Base-by-base conservation (phyloP, 495 filamentous ascomycete genomes). In the Penicillium cinerascens region DNA sequence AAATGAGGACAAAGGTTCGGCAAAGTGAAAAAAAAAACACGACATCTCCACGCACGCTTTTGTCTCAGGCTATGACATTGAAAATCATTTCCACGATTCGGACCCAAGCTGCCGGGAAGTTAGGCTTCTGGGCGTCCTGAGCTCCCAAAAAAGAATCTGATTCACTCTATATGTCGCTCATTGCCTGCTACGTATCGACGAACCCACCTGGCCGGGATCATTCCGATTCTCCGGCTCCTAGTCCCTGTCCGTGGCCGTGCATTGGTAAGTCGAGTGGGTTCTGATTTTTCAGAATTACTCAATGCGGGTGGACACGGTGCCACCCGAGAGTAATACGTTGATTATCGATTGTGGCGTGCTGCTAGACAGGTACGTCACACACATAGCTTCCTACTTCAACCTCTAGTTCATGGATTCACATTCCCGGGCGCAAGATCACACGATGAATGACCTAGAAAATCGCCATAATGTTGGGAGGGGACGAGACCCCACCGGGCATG, bases 401-500 rank as follows among this genome's bases (percentile, higher is more conserved):
- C 11, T 33, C 29, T 33, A 33, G 11, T 13, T 33, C 8, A 13
- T 3, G 29, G 8, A 10, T 13, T 33, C 10, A 33, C 29, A 13
- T 29, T 3, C 29, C 10, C 4, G 3, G 29, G 8, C 9, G 26
- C 26, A 7, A 29, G 9, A 3, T 29, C 26, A 29, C 26, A 10
- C 26, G 4, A 1, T 16, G 15, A 2, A 18, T 17, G 4, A 22
- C 27, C 41, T 60, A 78, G 21, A 78, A 74, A n/a, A 78, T 77
- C 5, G 75, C 75, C 56, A 78, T 65, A 21, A 58, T 59, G 56
- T 75, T 77, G 11, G 77, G 74, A 8, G 75, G 77, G 47, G 69
- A 75, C 6, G 69, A 72, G 15, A 82, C 73, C 8, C 77, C 81
- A 16, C 79, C 80, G 0, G 72, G 68, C 57, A 75, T 72, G 56